Evolutionary conservation across 148 eudicot genomes (phyloP).

Genomic region (Silene uniflora): DNA sequence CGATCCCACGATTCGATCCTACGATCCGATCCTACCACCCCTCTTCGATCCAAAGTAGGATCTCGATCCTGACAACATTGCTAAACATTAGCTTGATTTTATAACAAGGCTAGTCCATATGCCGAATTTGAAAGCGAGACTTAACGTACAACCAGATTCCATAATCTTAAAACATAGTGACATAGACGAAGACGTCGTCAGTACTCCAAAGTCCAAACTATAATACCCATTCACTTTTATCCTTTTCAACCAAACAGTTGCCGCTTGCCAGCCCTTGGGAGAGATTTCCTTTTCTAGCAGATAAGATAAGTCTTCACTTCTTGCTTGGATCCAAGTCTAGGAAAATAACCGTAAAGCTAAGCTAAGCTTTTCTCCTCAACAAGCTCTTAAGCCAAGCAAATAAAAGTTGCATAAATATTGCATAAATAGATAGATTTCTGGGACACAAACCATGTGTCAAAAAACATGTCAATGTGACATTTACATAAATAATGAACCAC

Average conservation of each 20-base stretch:
- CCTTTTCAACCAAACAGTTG: neutral
- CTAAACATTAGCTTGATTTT: too few relatives aligned
- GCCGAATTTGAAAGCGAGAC: too few relatives aligned
- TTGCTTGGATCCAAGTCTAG: neutral
- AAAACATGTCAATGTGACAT: neutral
- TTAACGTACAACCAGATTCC: too few relatives aligned
- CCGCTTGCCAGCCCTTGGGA: too few relatives aligned
- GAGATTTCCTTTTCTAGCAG: neutral
- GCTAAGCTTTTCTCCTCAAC: neutral
- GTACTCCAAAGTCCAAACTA: neutral
- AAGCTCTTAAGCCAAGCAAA: neutral
- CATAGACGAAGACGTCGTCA: neutral
- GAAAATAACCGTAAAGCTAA: neutral
- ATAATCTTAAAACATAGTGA: too few relatives aligned
- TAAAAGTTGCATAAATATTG: neutral
- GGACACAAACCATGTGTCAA: neutral
- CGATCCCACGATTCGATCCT: too few relatives aligned
- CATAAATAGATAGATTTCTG: too few relatives aligned
- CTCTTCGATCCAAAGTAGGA: too few relatives aligned
- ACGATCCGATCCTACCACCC: too few relatives aligned
- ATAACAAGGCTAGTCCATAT: too few relatives aligned
- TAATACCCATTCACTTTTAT: neutral
- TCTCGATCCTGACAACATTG: too few relatives aligned
- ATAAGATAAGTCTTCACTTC: neutral
- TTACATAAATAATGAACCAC: neutral